Evolutionary conservation across 2,329 filamentous ascomycete species (phyloP).

Genomic region (Apiospora koreana): DNA sequence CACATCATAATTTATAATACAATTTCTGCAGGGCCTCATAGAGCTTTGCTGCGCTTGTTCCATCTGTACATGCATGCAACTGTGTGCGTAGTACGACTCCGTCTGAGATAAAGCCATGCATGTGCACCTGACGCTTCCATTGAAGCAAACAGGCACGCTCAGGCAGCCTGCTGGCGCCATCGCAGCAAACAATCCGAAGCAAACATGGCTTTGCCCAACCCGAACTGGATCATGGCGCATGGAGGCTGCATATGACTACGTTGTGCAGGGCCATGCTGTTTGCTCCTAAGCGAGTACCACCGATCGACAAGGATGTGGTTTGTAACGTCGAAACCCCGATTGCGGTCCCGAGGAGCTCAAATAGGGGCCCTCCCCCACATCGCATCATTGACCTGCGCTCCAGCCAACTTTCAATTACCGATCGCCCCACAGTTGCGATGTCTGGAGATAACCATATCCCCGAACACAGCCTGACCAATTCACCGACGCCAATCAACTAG

Average conservation of each 20-base stretch:
- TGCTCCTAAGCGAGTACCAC: not conserved
- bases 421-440: not conserved
- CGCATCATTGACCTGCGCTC: not conserved
- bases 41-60: not conserved
- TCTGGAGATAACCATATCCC: not conserved
- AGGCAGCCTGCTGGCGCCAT: not conserved
- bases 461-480: not conserved
- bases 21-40: not conserved
- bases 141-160: not conserved
- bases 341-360: not conserved
- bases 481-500: not conserved
- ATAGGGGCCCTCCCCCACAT: not conserved
- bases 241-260: not conserved
- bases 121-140: not conserved
- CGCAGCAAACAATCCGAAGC: not conserved
- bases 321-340: not conserved
- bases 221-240: not conserved
- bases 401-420: not conserved
- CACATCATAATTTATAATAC: not conserved
- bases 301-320: not conserved
- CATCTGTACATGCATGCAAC: not conserved
- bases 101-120: not conserved
- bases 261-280: not conserved
- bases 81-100: not conserved
- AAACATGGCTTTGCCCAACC: not conserved